Evolutionary conservation across 23 red algal species (phyloP).

Genomic region (Chondrus crispus): DNA sequence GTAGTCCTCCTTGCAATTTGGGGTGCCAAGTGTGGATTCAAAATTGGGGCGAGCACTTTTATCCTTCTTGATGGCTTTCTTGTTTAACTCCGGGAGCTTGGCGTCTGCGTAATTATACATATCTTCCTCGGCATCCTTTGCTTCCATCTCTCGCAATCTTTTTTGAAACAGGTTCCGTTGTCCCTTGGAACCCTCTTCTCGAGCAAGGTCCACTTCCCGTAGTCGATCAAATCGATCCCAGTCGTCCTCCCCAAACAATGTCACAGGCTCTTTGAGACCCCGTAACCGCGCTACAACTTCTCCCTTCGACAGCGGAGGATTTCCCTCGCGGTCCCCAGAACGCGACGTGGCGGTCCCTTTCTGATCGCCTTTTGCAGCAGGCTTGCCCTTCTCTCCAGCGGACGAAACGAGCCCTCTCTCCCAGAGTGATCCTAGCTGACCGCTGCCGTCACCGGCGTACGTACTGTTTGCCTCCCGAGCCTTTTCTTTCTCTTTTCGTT

Average conservation of each 20-base stretch:
- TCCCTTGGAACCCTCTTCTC: slow-evolving; percentile 13
- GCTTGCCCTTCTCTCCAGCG: background rate
- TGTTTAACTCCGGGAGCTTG: background rate
- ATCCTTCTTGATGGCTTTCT: background rate
- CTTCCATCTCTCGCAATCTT: slow-evolving; percentile 39
- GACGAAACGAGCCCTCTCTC: background rate
- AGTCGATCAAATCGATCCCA: slow-evolving; percentile 26
- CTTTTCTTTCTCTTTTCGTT: background rate
- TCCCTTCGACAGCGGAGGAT: background rate
- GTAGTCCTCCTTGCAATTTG: slow-evolving; percentile 19
- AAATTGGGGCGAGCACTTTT: background rate
- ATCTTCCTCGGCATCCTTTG: slow-evolving; percentile 16
- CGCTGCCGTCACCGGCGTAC: background rate
- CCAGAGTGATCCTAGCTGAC: too few species aligned
- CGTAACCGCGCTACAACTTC: slow-evolving; percentile 31
- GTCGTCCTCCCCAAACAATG: slow-evolving; percentile 53
- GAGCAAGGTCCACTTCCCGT: slow-evolving; percentile 18
- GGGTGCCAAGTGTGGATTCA: background rate
- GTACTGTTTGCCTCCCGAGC: background rate
- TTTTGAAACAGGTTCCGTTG: slow-evolving; percentile 52
- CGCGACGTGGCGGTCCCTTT: background rate
- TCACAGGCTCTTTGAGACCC: slow-evolving; percentile 19
- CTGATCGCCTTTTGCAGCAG: background rate
- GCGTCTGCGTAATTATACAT: slow-evolving; percentile 23
- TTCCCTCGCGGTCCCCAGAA: background rate